phyloP scores from a whole-genome alignment of 2,329 filamentous ascomycete genomes.

The Diplodia intermedia region DNA sequence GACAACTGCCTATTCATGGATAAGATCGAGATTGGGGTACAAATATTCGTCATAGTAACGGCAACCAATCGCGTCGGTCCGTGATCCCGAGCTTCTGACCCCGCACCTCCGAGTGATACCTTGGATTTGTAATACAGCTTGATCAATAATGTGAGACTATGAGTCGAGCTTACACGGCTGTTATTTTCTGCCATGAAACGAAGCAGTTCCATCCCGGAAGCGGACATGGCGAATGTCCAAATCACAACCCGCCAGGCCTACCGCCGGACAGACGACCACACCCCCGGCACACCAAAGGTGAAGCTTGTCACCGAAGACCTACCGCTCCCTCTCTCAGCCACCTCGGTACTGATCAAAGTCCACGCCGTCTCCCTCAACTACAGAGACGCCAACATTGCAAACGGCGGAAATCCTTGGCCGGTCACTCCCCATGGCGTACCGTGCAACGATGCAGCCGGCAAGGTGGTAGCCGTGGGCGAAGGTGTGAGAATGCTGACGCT shows the following conservation, averaged over 20 bases:
- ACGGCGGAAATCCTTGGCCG: constrained; percentile 33
- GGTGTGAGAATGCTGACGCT: neutral
- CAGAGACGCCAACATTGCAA: constrained; percentile 40
- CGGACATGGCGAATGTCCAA: neutral
- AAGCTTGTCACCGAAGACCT: constrained; percentile 30
- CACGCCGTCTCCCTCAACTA: constrained; percentile 34
- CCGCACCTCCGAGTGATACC: too few relatives aligned
- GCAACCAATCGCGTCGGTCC: too few relatives aligned
- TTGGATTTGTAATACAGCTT: too few relatives aligned
- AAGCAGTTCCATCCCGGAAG: neutral
- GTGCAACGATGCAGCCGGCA: constrained; percentile 32
- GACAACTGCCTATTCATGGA: too few relatives aligned
- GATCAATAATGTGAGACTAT: too few relatives aligned
- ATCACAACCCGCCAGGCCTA: constrained; percentile 29
- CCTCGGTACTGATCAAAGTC: constrained; percentile 42
- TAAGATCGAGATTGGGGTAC: too few relatives aligned
- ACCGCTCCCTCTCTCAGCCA: constrained; percentile 20
- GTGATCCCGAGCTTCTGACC: too few relatives aligned
- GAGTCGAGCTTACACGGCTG: too few relatives aligned
- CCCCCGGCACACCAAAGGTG: constrained; percentile 25
- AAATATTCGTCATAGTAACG: too few relatives aligned
- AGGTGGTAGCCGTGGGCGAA: constrained; percentile 14
- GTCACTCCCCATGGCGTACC: constrained; percentile 29
- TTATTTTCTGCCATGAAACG: too few relatives aligned
- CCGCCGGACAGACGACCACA: constrained; percentile 26